These are phyloP conservation scores for Zasmidium citrigriseum DNA, from an alignment of 2,329 filamentous ascomycete species.

Conservation along the genomic window DNA sequence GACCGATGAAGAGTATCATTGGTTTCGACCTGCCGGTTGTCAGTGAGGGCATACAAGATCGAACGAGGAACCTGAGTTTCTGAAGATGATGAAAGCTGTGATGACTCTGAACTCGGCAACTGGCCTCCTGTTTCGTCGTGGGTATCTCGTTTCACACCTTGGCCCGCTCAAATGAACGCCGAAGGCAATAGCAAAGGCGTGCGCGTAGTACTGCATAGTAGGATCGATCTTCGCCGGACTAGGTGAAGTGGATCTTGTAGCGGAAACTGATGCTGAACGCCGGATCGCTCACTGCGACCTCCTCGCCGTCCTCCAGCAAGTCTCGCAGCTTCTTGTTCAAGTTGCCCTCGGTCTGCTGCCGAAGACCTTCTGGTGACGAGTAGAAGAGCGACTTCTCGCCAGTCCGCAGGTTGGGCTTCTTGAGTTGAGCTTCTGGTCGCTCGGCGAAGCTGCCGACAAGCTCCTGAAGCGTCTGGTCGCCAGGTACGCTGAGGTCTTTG, in stretches of 20 bases:
- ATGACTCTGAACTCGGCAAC: background rate
- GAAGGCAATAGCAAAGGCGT: background rate
- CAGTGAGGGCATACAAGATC: too few species aligned
- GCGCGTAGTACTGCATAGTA: background rate
- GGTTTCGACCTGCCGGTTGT: too few species aligned
- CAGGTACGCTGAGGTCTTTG: constrained; percentile 71
- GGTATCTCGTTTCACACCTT: background rate
- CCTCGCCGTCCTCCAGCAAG: constrained; percentile 77
- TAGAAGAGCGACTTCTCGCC: constrained; percentile 88
- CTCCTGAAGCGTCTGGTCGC: constrained; percentile 72
- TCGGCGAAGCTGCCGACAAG: constrained; percentile 82
- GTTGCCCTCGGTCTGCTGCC: constrained; percentile 82
- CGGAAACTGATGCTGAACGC: constrained; percentile 72
- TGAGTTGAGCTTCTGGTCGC: constrained; percentile 86
- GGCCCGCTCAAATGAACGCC: too few species aligned
- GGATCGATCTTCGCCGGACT: background rate
- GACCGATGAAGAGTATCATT: too few species aligned
- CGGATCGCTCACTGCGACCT: constrained; percentile 91
- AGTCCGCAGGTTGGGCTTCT: constrained; percentile 83
- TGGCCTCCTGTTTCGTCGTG: background rate
- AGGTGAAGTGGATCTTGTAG: constrained; percentile 50
- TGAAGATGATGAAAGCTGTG: background rate
- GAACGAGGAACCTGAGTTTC: background rate
- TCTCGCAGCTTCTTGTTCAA: constrained; percentile 75
- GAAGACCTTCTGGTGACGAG: constrained; percentile 76